Conservation (phyloP, 495 filamentous ascomycete genomes). For the Penicillium malachiteum region DNA sequence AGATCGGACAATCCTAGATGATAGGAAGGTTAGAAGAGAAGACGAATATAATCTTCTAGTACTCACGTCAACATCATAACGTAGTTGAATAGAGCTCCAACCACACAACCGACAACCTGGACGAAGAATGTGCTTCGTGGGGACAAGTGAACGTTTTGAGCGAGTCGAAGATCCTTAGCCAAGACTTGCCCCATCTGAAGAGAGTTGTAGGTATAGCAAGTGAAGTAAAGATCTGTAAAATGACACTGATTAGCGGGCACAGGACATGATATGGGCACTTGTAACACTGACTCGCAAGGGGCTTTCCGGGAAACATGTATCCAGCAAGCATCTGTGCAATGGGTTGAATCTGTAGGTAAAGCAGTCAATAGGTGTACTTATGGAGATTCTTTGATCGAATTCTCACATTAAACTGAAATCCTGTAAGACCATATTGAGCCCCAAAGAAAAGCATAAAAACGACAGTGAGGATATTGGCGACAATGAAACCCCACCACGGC, state of each 20-base stretch:
- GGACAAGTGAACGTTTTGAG: constrained; percentile 34
- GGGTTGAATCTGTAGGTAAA: constrained; percentile 20
- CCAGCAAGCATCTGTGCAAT: constrained; percentile 39
- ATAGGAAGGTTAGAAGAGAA: neutral
- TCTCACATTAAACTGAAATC: constrained; percentile 25
- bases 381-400: too few relatives aligned
- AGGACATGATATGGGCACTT: neutral
- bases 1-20: constrained; percentile 24
- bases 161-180: constrained; percentile 39
- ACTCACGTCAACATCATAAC: constrained; percentile 31
- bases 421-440: constrained; percentile 38
- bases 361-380: neutral
- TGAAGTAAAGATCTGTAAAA: constrained; percentile 22
- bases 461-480: constrained; percentile 37
- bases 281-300: constrained; percentile 22
- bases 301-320: constrained; percentile 34
- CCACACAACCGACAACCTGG: constrained; percentile 34
- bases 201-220: constrained; percentile 31
- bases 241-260: neutral
- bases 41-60: neutral
- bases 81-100: constrained; percentile 41
- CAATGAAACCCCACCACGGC: constrained; percentile 51
- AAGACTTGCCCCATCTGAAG: constrained; percentile 28
- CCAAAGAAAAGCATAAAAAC: constrained; percentile 36
- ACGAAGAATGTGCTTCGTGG: constrained; percentile 33